Evolutionary conservation across 345 rosid genomes (phyloP), one percentile per base, ranked within the genome.

Genomic region (Clarkia xantiana): DNA sequence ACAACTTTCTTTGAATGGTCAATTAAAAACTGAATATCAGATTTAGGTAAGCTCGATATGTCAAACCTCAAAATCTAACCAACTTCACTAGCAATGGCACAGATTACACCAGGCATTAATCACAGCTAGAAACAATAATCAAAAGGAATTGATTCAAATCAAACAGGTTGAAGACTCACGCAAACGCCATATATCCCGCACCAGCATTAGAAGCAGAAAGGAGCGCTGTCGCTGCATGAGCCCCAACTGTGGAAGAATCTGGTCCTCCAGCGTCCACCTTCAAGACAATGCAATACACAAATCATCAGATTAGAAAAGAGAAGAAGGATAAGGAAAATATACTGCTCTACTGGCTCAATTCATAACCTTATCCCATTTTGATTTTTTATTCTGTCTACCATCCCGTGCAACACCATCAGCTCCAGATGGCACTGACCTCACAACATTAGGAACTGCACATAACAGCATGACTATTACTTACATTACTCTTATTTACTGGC

Each of bases 361-460:
- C 1, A 47, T 34, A 62, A 90, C 93, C 94, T 84, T 81, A 63
- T 84, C 96, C 99, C 99, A 87, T 66, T 91, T 84, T 39, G 94
- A 86, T 68, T 80, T 91, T 75, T 86, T 86, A 75, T 75, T 86
- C 19, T 74, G 89, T 67, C 90, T 72, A 52, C 81, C 81, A 47
- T 91, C 94, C 20, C 82, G 74, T 38, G 64, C 40, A 69, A 58
- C 53, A 57, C 65, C 55, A 65, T 77, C 84, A n/a, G 68, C 62
- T 42, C 71, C 62, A 18, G 69, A 25, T 52, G 75, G 65, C 49
- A 64, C 39, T 4, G 86, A 45, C 42, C 58, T 69, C 61, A 75
- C 59, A 44, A 49, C 67, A 54, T 62, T 69, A 67, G 77, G 58
- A 55, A 70, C 54, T 57, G 62, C 74, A 56, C 66, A 43, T 12